phyloP scores from a whole-genome alignment of 2,329 filamentous ascomycete species.

The Tolypocladium ophioglossoides region DNA sequence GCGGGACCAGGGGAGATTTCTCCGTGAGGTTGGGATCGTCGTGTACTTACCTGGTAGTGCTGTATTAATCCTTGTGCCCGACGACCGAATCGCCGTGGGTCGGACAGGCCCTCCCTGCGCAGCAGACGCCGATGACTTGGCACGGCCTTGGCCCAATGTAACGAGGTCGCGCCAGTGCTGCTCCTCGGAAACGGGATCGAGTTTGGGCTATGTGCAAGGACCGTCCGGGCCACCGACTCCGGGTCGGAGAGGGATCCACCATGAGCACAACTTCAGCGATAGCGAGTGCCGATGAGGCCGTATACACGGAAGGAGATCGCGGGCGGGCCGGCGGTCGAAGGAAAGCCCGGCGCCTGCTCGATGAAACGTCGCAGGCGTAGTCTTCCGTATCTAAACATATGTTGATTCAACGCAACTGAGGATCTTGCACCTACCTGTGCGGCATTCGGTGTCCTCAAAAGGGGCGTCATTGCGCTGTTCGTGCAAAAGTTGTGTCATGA shows the following conservation, averaged over 20 bases:
- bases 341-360: neutral
- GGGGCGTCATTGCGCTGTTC: no score
- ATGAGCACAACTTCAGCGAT: neutral
- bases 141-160: neutral
- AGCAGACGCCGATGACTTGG: neutral
- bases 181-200: neutral
- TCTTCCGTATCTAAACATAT: no score
- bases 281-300: neutral
- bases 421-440: no score
- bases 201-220: neutral
- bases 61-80: neutral
- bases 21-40: neutral
- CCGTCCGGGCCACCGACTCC: neutral
- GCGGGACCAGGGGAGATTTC: neutral
- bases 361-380: no score
- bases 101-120: neutral
- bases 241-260: neutral
- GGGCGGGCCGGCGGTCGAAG: no score
- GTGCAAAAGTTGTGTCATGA: no score
- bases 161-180: neutral
- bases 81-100: neutral
- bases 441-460: no score
- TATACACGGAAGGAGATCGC: neutral
- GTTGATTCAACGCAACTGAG: no score
- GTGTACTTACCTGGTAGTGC: neutral